phyloP scores from a whole-genome alignment of 495 filamentous ascomycete genomes.

The Rostrohypoxylon terebratum region DNA sequence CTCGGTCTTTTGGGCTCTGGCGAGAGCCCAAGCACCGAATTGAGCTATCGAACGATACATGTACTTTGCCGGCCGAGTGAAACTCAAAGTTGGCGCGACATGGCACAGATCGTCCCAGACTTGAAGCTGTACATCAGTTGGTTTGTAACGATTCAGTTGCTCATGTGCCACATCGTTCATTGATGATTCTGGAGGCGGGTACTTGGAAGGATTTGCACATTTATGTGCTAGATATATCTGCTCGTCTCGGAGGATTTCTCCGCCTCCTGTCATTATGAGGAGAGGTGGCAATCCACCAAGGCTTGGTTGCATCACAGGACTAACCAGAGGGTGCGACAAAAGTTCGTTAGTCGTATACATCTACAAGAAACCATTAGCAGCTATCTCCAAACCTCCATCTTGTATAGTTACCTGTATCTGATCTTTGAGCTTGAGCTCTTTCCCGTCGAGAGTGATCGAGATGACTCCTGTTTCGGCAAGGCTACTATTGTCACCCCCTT shows the following conservation, averaged over 20 bases:
- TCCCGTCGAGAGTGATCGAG: constrained; percentile 76
- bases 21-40: constrained; percentile 90
- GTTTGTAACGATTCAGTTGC: constrained; percentile 73
- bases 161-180: constrained; percentile 71
- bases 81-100: constrained; percentile 89
- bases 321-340: constrained; percentile 87
- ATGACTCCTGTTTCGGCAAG: constrained; percentile 59
- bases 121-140: constrained; percentile 94
- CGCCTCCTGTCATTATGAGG: constrained; percentile 85
- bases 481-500: constrained; percentile 36
- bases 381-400: neutral
- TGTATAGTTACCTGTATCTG: constrained; percentile 76
- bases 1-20: constrained; percentile 78
- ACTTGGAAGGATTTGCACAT: constrained; percentile 81
- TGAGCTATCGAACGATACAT: constrained; percentile 93
- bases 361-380: constrained; percentile 44
- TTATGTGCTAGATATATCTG: constrained; percentile 97
- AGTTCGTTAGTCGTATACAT: constrained; percentile 93
- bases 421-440: constrained; percentile 79
- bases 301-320: constrained; percentile 84
- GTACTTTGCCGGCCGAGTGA: constrained; percentile 91
- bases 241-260: constrained; percentile 89
- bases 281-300: constrained; percentile 90
- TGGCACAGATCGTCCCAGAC: constrained; percentile 97
- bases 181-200: constrained; percentile 73